A percentile compares a stretch with the other conserved stretches of the same genome.
Conservation (phyloP, 164 flowering plant genomes). For the Dillenia turbinata region DNA sequence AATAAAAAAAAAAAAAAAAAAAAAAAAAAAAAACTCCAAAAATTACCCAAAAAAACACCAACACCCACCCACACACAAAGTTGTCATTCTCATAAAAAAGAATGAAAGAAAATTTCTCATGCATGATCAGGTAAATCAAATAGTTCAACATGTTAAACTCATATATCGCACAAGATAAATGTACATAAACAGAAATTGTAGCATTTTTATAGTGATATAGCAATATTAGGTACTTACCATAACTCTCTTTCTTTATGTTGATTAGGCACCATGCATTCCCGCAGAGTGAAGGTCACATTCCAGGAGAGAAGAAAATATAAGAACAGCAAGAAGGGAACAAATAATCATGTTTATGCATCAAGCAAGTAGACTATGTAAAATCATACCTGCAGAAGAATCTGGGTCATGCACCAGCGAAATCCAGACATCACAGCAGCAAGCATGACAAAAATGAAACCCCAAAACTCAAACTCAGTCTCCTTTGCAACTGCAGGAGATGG, state of each 20-base stretch:
- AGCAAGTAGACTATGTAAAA: background rate
- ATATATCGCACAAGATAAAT: no score
- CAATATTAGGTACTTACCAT: constrained; percentile 53
- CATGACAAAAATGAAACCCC: constrained; percentile 97
- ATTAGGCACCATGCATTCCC: constrained; percentile 21
- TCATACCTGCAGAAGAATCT: constrained; percentile 93
- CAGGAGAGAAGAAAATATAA: constrained; percentile 15
- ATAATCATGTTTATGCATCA: background rate
- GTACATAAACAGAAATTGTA: no score
- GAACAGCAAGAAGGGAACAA: background rate
- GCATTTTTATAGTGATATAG: no score
- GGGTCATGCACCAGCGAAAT: constrained; percentile 98
- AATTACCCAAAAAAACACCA: no score
- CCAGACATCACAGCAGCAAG: constrained; percentile 99
- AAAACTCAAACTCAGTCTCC: constrained; percentile 93
- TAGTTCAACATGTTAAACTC: no score
- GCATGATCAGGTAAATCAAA: no score
- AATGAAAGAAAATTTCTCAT: no score
- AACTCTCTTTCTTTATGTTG: constrained; percentile 74
- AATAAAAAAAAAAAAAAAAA: no score
- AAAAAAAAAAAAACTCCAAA: no score
- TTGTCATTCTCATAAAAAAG: no score
- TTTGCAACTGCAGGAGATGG: constrained; percentile 63
- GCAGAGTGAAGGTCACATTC: constrained; percentile 26
- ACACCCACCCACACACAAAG: no score